Evolutionary conservation across 768 basidiomycete species (phyloP), one percentile per base, ranked within the genome.

Genomic region (Gloeopeniophorella convolvens): DNA sequence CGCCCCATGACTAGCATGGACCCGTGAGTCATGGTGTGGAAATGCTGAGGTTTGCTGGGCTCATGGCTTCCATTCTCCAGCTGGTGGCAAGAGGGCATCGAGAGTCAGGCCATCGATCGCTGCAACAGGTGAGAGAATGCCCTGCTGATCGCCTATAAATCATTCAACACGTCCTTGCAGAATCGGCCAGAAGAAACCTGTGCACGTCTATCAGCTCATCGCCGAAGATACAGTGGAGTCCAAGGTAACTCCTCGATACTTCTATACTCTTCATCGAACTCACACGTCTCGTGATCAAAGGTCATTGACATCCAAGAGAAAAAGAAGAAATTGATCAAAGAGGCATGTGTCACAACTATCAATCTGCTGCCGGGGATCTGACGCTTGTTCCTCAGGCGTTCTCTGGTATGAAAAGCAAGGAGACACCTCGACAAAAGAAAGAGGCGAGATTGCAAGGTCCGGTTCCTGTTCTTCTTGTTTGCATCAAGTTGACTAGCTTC

Each of bases 51-150:
- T n/a, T n/a, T 18, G 5, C 11, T 8, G 15, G 8, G 5, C 36
- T 58, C 15, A 46, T 49, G 15, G n/a, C 24, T 28, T 34, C 43
- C 33, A 27, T 7, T 51, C n/a, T n/a, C 33, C 51, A 86, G 84
- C n/a, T 87, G 85, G 83, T 87, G 85, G 85, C 85, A 83, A 73
- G 86, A 89, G 60, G 85, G 87, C 2, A 90, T 90, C 30, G 88
- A 90, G 66, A 83, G 81, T 57, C 87, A 91, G 62, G 86, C 88
- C 2, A 83, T 89, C 45, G 87, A 88, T 61, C 70, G 85, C 57
- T 85, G 84, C 48, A 89, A 89, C 59, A 79, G 86, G 75, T 73
- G 56, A 48, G 64, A 39, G 5, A 12, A 32, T 4, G 5, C 15
- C 31, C 18, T 32, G 2, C 31, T 8, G 4, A 7, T 18, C 26